phyloP scores from a whole-genome alignment of 176 grass and related monocot genomes.

The Tuctoria greenei region DNA sequence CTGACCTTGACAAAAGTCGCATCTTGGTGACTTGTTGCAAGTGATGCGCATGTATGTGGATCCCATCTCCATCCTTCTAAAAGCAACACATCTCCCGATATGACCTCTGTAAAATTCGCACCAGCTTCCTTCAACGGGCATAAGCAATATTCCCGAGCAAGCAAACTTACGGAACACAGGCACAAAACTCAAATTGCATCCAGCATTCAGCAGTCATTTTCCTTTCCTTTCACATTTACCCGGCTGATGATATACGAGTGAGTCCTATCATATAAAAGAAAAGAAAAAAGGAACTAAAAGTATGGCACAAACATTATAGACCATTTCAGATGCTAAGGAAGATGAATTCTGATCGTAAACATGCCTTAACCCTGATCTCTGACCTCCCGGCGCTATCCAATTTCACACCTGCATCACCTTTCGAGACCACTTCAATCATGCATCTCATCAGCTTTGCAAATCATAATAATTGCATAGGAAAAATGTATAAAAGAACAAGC shows the following conservation, averaged over 20 bases:
- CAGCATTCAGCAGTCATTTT: slow-evolving; percentile 3
- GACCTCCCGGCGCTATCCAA: slow-evolving; percentile 28
- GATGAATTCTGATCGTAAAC: slow-evolving; percentile 28
- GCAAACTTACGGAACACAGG: slow-evolving; percentile 23
- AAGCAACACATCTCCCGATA: neutral
- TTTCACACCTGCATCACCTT: slow-evolving; percentile 58
- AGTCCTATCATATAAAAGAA: slow-evolving; percentile 42
- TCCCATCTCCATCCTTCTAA: neutral
- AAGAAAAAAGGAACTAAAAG: slow-evolving; percentile 30
- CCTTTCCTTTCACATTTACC: neutral
- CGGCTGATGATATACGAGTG: slow-evolving; percentile 38
- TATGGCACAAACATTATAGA: slow-evolving; percentile 53
- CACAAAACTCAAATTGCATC: slow-evolving; percentile 1
- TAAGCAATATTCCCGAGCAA: neutral
- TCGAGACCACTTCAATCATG: slow-evolving; percentile 44
- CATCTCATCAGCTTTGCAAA: slow-evolving; percentile 36
- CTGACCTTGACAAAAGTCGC: neutral
- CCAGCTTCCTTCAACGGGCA: slow-evolving; percentile 17
- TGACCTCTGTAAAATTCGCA: neutral
- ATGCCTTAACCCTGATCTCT: slow-evolving; percentile 53
- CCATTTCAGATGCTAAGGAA: slow-evolving; percentile 6
- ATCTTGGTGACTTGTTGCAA: neutral
- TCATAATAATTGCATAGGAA: slow-evolving; percentile 21
- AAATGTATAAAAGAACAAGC: neutral
- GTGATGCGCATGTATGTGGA: neutral